Evolutionary conservation across 2,329 filamentous ascomycete species (phyloP).

Genomic region (Penicillium sp.): DNA sequence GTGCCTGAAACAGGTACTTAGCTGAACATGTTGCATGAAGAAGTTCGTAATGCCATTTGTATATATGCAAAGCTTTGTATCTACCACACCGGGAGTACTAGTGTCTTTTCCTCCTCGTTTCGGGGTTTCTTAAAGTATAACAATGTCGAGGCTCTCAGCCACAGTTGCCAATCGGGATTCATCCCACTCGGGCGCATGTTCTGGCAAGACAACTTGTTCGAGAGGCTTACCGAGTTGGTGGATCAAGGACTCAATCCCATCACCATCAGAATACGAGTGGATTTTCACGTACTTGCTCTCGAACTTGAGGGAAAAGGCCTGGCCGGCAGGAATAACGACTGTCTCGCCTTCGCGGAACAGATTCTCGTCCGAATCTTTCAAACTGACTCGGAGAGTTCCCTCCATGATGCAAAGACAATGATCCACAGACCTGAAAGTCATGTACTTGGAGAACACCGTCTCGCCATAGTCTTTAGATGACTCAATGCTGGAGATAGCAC

Average conservation of each 20-base stretch:
- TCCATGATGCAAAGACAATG: constrained; percentile 58
- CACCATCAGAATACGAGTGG: constrained; percentile 55
- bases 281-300: constrained; percentile 53
- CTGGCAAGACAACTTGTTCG: constrained; percentile 45
- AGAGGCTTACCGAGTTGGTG: constrained; percentile 42
- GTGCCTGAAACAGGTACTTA: no score
- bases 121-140: no score
- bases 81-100: no score
- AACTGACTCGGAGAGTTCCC: constrained; percentile 48
- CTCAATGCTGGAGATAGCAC: constrained; percentile 60
- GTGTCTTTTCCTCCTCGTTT: no score
- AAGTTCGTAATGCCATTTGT: no score
- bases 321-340: constrained; percentile 53
- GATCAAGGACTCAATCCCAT: constrained; percentile 54
- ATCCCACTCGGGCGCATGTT: constrained; percentile 35
- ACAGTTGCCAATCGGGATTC: constrained; percentile 21
- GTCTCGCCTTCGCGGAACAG: constrained; percentile 54
- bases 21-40: no score
- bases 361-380: constrained; percentile 41
- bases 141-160: constrained; percentile 22
- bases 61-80: no score
- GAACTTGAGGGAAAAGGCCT: constrained; percentile 51
- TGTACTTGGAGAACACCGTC: constrained; percentile 40
- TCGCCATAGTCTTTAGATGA: constrained; percentile 38
- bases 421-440: constrained; percentile 54